These are phyloP conservation scores for Sordariomycetes sp. DNA, from an alignment of 2,329 filamentous ascomycete genomes.

Conservation along the genomic window DNA sequence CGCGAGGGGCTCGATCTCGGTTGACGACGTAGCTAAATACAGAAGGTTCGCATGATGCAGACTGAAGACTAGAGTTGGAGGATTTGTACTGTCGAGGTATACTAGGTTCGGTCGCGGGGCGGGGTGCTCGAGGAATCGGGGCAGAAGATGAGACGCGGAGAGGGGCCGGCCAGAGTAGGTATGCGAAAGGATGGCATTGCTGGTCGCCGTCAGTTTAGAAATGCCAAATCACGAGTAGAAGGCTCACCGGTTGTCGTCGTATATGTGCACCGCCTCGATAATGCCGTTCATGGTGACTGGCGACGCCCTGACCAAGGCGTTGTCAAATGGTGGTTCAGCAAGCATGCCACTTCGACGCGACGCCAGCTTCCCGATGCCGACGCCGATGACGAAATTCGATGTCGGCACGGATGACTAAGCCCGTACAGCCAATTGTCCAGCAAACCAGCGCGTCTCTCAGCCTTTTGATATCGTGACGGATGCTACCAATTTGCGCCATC, in stretches of 20 bases:
- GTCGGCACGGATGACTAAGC: constrained; percentile 16
- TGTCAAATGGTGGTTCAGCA: not conserved
- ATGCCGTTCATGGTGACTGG: constrained; percentile 64
- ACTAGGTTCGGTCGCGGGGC: constrained; percentile 76
- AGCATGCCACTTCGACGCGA: constrained; percentile 2
- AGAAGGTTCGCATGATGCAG: constrained; percentile 80
- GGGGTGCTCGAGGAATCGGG: constrained; percentile 78
- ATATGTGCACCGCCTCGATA: constrained; percentile 94
- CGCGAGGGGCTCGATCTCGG: constrained; percentile 80
- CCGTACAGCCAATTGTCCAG: no score
- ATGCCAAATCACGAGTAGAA: not conserved
- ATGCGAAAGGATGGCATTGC: constrained; percentile 79
- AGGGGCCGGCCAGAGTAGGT: constrained; percentile 78
- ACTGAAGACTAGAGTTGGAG: constrained; percentile 82
- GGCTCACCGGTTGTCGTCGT: constrained; percentile 79
- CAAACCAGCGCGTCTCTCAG: not conserved
- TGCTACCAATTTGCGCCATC: not conserved
- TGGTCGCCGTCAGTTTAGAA: constrained; percentile 29
- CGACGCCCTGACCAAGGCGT: constrained; percentile 14
- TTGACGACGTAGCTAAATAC: constrained; percentile 75
- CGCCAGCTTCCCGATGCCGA: constrained; percentile 3
- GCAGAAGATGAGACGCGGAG: constrained; percentile 65
- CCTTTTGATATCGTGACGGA: not conserved
- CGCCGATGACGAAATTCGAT: constrained; percentile 20
- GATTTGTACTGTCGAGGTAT: constrained; percentile 73